Conservation (phyloP, 2,329 filamentous ascomycete species). For the Dryadomyces quercus-mongolicae region DNA sequence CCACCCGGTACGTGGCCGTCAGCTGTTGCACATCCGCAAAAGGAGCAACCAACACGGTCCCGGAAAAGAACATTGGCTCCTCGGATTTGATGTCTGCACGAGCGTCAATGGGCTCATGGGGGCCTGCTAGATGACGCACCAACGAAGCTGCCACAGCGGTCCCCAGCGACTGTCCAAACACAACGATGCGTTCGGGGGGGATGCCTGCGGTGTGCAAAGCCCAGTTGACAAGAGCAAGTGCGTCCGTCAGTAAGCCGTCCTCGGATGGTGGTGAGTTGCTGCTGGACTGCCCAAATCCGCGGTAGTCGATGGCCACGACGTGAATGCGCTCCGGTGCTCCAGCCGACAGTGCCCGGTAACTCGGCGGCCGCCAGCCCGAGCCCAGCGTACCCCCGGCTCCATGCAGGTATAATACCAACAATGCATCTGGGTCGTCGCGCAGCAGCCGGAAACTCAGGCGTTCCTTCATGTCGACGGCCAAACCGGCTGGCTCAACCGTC, state of each 20-base stretch:
- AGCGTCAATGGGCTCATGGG: too few species aligned
- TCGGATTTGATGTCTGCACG: too few species aligned
- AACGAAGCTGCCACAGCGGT: conserved; percentile 28
- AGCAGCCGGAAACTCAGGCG: conserved; percentile 29
- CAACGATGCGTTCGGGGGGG: conserved; percentile 39
- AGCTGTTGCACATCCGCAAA: conserved; percentile 42
- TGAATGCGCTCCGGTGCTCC: conserved; percentile 39
- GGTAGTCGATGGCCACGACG: conserved; percentile 47
- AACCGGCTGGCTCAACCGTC: conserved; percentile 24
- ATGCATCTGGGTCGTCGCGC: conserved; percentile 29
- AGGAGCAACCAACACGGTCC: conserved; percentile 42
- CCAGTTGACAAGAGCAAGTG: conserved; percentile 38
- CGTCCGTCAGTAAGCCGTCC: conserved; percentile 39
- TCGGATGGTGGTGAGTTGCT: conserved; percentile 43
- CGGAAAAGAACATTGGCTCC: conserved; percentile 31
- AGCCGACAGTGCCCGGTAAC: conserved; percentile 43
- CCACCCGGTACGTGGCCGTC: conserved; percentile 44
- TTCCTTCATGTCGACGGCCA: conserved; percentile 20
- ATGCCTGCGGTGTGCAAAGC: conserved; percentile 38
- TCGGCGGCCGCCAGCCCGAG: conserved; percentile 40
- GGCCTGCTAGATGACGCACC: not conserved
- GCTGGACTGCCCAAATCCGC: conserved; percentile 40
- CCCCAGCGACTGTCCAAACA: conserved; percentile 48
- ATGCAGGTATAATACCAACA: conserved; percentile 38
- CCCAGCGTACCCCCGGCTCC: conserved; percentile 44